Conservation (phyloP, 2,329 filamentous ascomycete genomes). For the Stachybotrys chartarum region DNA sequence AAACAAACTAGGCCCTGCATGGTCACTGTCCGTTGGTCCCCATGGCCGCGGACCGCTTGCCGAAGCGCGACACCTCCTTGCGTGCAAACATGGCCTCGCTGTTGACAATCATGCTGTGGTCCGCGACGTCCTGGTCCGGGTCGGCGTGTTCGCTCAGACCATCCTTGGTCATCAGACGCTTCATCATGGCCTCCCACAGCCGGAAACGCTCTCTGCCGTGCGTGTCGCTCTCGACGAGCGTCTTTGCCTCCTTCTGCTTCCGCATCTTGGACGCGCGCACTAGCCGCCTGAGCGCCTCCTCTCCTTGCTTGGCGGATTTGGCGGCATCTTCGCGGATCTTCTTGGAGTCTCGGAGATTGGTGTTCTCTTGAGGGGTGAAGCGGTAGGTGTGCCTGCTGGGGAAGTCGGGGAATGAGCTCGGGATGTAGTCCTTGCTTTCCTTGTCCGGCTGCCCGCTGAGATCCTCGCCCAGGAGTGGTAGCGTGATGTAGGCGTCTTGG, state of each 20-base stretch:
- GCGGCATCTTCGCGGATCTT: conserved; percentile 54
- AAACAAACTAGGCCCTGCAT: neutral
- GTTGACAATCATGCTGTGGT: conserved; percentile 60
- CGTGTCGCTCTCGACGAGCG: conserved; percentile 43
- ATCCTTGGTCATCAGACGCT: conserved; percentile 37
- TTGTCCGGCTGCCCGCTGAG: conserved; percentile 54
- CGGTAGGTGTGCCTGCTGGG: conserved; percentile 59
- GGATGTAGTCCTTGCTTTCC: conserved; percentile 48
- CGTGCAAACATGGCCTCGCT: conserved; percentile 45
- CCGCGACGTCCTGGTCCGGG: conserved; percentile 43
- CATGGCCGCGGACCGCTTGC: conserved; percentile 26
- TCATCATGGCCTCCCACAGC: conserved; percentile 56
- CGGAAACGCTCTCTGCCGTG: conserved; percentile 48
- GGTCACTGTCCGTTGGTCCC: neutral
- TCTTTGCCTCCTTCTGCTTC: conserved; percentile 56
- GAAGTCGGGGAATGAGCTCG: conserved; percentile 51
- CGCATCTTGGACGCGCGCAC: conserved; percentile 57
- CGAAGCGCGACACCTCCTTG: conserved; percentile 43
- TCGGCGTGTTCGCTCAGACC: conserved; percentile 23
- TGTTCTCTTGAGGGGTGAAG: conserved; percentile 47
- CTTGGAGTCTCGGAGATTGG: conserved; percentile 41
- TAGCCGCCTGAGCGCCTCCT: conserved; percentile 52
- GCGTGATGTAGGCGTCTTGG: conserved; percentile 30
- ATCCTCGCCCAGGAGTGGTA: conserved; percentile 43
- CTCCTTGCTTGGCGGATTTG: conserved; percentile 52